These are phyloP conservation scores for Trichoderma asperelloides DNA, from an alignment of 495 filamentous ascomycete species.

Conservation along the genomic window DNA sequence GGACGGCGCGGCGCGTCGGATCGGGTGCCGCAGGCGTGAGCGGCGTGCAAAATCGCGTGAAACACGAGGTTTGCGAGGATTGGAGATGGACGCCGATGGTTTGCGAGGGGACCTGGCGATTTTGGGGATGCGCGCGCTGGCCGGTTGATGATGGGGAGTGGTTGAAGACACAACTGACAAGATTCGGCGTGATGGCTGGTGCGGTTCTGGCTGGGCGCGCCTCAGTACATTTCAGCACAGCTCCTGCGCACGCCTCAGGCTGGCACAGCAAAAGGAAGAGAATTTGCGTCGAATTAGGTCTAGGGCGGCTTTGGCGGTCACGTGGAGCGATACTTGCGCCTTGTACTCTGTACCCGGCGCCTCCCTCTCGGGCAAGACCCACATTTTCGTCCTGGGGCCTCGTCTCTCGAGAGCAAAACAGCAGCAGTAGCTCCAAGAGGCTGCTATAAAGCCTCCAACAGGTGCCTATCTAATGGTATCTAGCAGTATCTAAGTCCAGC, in stretches of 20 bases:
- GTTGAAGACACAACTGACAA: slow-evolving; percentile 40
- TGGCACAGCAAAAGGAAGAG: background rate
- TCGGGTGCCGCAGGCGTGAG: slow-evolving; percentile 14
- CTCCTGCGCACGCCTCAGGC: slow-evolving; percentile 12
- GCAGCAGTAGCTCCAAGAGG: too few relatives aligned
- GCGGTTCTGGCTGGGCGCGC: slow-evolving; percentile 22
- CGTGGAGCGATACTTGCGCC: background rate
- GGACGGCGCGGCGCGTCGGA: slow-evolving; percentile 10
- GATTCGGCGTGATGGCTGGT: slow-evolving; percentile 35
- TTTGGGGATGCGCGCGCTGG: slow-evolving; percentile 45
- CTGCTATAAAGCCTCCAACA: too few relatives aligned
- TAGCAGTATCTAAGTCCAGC: too few relatives aligned
- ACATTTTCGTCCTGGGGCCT: too few relatives aligned
- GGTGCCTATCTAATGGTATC: too few relatives aligned
- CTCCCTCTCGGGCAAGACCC: background rate
- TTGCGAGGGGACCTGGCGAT: slow-evolving; percentile 43
- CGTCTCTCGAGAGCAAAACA: too few relatives aligned
- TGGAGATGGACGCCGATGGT: slow-evolving; percentile 42
- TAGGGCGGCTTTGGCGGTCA: background rate
- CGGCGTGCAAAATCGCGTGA: slow-evolving; percentile 32
- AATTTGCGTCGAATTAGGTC: background rate
- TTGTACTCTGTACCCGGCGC: background rate
- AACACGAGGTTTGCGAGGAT: slow-evolving; percentile 31
- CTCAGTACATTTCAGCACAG: slow-evolving; percentile 21
- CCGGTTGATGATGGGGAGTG: slow-evolving; percentile 44